Base-by-base conservation (phyloP, 2,329 filamentous ascomycete species). In the Camillea tinctor region DNA sequence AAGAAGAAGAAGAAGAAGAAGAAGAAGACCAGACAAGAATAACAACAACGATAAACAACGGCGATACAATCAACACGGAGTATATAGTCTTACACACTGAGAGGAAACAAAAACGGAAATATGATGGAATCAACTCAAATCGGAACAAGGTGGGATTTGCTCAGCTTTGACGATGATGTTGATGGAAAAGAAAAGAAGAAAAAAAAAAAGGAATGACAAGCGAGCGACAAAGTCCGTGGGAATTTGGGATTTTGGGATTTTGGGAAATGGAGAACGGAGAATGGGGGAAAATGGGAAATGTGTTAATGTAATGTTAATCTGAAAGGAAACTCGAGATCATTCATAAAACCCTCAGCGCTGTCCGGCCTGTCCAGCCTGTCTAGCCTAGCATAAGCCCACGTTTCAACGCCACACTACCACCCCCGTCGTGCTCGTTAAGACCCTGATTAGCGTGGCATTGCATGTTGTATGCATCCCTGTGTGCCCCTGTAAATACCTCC, bases 361-460 rank as follows among this genome's bases (percentile, higher is more conserved):
- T 23, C 49, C 1, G n/a, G n/a, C n/a, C n/a, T n/a, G n/a, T n/a
- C n/a, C n/a, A n/a, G n/a, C n/a, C n/a, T n/a, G n/a, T n/a, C n/a
- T n/a, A n/a, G 44, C 19, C 44, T 6, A 49, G 19, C 44, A 7
- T 17, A n/a, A 17, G 49, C 17, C 54, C 44, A 55, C 44, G 54
- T 55, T 55, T 55, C 54, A 55, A 24, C 54, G 54, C 54, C 54
- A 55, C 54, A 23, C 8, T 49, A 50, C n/a, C n/a, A 17, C 19
- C 49, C 48, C 6, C 4, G 7, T 3, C 7, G 4, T 4, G 6
- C 49, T 13, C 49, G 15, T 19, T 7, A 50, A 23, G 19, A 21
- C 49, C 49, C 49, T 50, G 49, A 21, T 50, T 50, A 50, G 49
- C 49, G 49, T 50, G 51, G 22, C 51, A 53, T 53, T 53, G 21